phyloP scores from a whole-genome alignment of 148 eudicot species.

The Spergularia marina region DNA sequence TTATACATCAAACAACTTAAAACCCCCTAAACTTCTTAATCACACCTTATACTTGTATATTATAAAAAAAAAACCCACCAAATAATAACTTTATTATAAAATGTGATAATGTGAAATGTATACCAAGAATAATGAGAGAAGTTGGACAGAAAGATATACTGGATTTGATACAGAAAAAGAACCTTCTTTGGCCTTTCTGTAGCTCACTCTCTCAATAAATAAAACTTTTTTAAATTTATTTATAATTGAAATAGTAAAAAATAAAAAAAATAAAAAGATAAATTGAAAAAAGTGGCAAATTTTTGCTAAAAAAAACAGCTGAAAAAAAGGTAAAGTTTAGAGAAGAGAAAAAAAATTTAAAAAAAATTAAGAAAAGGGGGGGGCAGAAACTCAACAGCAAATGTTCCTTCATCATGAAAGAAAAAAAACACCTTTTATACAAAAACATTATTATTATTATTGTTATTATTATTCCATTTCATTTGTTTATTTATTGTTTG shows the following conservation, averaged over 20 bases:
- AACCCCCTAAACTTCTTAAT: neutral
- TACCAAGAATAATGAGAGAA: neutral
- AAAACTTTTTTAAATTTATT: neutral
- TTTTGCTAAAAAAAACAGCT: slow-evolving; percentile 11
- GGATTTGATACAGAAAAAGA: slow-evolving; percentile 38
- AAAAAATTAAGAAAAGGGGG: slow-evolving; percentile 8
- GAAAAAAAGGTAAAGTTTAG: slow-evolving; percentile 11
- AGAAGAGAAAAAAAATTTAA: slow-evolving; percentile 1
- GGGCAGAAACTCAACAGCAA: slow-evolving; percentile 19
- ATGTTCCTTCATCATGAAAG: slow-evolving; percentile 21
- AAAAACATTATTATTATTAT: neutral
- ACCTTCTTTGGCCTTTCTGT: slow-evolving; percentile 40
- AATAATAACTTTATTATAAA: slow-evolving; percentile 12
- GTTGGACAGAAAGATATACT: slow-evolving; percentile 13
- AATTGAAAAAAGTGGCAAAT: slow-evolving; percentile 1
- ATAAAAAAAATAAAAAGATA: neutral
- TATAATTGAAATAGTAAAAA: slow-evolving; percentile 1
- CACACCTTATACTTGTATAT: neutral
- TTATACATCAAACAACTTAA: slow-evolving; percentile 40
- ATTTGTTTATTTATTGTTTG: neutral
- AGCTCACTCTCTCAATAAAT: slow-evolving; percentile 18
- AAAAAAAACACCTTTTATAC: slow-evolving; percentile 13
- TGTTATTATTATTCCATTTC: slow-evolving; percentile 5
- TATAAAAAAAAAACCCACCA: neutral
- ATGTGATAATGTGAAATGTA: slow-evolving; percentile 4